Conservation (phyloP, 2,329 filamentous ascomycete species). For the Pseudogymnoascus sp. region DNA sequence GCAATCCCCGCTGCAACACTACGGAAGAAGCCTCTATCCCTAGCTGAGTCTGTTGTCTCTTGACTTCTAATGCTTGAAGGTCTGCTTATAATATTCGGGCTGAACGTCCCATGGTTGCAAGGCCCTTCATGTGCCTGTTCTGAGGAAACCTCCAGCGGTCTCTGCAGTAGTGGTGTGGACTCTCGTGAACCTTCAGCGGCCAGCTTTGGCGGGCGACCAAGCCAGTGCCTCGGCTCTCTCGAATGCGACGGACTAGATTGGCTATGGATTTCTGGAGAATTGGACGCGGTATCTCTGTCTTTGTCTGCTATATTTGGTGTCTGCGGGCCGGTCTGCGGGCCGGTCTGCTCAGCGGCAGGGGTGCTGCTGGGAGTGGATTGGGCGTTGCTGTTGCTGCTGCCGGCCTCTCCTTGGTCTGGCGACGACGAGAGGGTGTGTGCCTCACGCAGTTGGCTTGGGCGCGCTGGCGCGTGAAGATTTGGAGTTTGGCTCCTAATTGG, state of each 20-base stretch:
- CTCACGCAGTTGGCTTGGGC: conserved; percentile 25
- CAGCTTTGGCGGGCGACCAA: not conserved
- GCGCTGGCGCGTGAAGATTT: conserved; percentile 20
- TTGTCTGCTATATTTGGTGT: not conserved
- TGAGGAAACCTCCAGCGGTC: conserved; percentile 25
- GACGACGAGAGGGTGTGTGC: conserved; percentile 21
- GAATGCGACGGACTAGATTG: not conserved
- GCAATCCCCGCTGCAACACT: conserved; percentile 11
- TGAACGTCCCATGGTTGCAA: conserved; percentile 71
- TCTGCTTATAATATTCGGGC: conserved; percentile 41
- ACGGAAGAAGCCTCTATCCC: conserved; percentile 19
- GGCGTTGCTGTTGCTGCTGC: conserved; percentile 20
- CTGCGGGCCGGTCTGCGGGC: not conserved
- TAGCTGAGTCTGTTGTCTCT: conserved; percentile 10
- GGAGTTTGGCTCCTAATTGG: not conserved
- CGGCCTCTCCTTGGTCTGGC: conserved; percentile 17
- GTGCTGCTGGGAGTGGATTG: conserved; percentile 18
- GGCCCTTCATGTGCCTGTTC: conserved; percentile 27
- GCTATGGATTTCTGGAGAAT: not conserved
- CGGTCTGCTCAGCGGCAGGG: conserved; percentile 13
- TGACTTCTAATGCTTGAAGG: conserved; percentile 23
- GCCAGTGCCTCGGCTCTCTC: conserved; percentile 5
- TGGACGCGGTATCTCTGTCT: not conserved
- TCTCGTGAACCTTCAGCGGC: conserved; percentile 32
- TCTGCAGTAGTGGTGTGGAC: conserved; percentile 44